These are phyloP conservation scores for Brettanomyces nanus DNA, from an alignment of 805 yeast species.

Conservation along the genomic window DNA sequence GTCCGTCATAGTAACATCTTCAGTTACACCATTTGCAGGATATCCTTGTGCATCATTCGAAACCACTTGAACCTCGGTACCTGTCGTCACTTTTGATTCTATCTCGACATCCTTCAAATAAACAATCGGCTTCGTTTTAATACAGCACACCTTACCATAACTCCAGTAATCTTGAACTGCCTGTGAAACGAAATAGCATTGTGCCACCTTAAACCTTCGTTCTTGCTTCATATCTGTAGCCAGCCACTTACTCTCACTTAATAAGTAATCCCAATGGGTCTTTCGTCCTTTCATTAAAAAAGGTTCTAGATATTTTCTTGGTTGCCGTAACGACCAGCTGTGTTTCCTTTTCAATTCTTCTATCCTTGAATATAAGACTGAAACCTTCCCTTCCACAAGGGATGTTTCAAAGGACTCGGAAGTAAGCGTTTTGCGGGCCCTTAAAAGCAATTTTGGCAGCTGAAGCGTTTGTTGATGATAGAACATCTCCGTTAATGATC, in stretches of 20 bases:
- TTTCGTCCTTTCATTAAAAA: slow-evolving; percentile 30
- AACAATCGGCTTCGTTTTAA: slow-evolving; percentile 35
- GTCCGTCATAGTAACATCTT: slow-evolving; percentile 1
- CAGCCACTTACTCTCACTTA: slow-evolving; percentile 82
- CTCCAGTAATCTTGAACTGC: slow-evolving; percentile 74
- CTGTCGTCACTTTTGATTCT: slow-evolving; percentile 4
- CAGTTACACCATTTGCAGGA: background rate
- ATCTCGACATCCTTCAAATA: slow-evolving; percentile 10
- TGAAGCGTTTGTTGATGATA: slow-evolving; percentile 87
- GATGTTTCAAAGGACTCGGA: slow-evolving; percentile 84
- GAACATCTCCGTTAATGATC: slow-evolving; percentile 77
- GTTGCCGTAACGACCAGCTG: slow-evolving; percentile 89
- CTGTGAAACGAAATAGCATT: slow-evolving; percentile 62
- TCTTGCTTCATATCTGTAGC: slow-evolving; percentile 68
- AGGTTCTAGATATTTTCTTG: slow-evolving; percentile 64
- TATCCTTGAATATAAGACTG: slow-evolving; percentile 82
- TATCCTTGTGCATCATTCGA: background rate
- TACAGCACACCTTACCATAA: slow-evolving; percentile 64
- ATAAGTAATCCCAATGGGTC: slow-evolving; percentile 63
- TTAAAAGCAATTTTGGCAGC: slow-evolving; percentile 66
- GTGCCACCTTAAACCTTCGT: slow-evolving; percentile 58
- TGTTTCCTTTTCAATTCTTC: slow-evolving; percentile 85
- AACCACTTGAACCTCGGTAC: background rate
- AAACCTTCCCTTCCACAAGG: slow-evolving; percentile 80
- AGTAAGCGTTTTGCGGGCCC: slow-evolving; percentile 78